phyloP scores from a whole-genome alignment of 345 rosid species.

The Durio zibethinus region DNA sequence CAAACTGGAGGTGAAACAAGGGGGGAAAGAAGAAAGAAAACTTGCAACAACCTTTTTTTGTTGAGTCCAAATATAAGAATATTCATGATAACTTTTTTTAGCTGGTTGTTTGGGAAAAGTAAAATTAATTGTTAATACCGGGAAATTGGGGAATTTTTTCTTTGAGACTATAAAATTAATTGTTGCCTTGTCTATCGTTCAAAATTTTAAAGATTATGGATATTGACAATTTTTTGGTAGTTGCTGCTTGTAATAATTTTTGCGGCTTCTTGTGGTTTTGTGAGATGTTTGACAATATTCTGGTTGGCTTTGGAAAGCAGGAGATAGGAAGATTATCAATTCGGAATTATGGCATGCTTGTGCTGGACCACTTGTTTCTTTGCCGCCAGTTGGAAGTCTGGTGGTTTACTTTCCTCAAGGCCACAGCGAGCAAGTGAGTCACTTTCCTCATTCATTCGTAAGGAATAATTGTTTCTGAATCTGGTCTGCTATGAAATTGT shows the following conservation, averaged over 20 bases:
- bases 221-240: slow-evolving; percentile 6
- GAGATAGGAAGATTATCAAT: slow-evolving; percentile 77
- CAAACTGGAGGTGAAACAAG: slow-evolving; percentile 8
- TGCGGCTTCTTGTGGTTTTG: slow-evolving; percentile 9
- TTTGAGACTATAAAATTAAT: background rate
- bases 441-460: slow-evolving; percentile 15
- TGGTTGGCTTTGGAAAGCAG: slow-evolving; percentile 39
- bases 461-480: slow-evolving; percentile 3
- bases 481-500: slow-evolving; percentile 18
- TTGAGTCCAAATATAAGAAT: background rate
- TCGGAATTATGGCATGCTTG: slow-evolving; percentile 98
- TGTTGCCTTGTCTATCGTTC: background rate
- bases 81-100: slow-evolving; percentile 1
- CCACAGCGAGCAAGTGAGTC: slow-evolving; percentile 86
- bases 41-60: background rate
- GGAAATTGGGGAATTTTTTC: background rate
- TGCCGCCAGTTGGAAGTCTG: slow-evolving; percentile 91
- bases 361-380: slow-evolving; percentile 90
- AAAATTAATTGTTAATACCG: background rate
- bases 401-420: slow-evolving; percentile 98
- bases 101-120: background rate
- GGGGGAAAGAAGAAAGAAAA: background rate
- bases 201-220: background rate
- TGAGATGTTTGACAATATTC: slow-evolving; percentile 18
- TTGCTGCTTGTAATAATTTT: slow-evolving; percentile 5